Evolutionary conservation across 106 monocot genomes (phyloP).

Genomic region (Vanilla planifolia): DNA sequence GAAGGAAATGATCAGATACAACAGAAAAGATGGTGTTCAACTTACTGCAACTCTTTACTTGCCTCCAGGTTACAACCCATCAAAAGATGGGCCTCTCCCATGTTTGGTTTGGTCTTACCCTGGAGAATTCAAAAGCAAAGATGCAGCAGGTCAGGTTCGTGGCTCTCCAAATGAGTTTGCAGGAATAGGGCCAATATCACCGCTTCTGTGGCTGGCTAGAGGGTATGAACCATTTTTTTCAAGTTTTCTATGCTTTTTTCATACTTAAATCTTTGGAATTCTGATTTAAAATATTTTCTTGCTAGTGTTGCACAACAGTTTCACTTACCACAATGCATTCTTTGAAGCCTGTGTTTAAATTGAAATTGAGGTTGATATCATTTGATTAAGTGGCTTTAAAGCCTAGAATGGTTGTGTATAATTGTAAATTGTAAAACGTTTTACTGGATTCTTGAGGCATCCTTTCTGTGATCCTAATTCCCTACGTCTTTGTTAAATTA

Average conservation of each 20-base stretch:
- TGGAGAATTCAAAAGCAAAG: constrained; percentile 99
- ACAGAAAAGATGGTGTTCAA: constrained; percentile 95
- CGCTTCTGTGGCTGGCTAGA: constrained; percentile 96
- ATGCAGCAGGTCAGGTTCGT: constrained; percentile 98
- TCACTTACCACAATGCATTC: not conserved
- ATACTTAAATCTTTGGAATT: not conserved
- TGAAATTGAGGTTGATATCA: not conserved
- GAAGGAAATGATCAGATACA: constrained; percentile 95
- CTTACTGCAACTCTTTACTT: constrained; percentile 93
- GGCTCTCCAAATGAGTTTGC: constrained; percentile 98
- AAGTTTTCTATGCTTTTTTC: not conserved
- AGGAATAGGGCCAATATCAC: constrained; percentile 86
- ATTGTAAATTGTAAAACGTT: too few relatives aligned
- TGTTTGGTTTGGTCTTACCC: constrained; percentile 97
- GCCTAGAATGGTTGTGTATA: too few relatives aligned
- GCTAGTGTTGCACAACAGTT: too few relatives aligned
- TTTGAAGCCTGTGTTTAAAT: not conserved
- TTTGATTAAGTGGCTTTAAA: too few relatives aligned
- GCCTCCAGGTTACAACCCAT: constrained; percentile 78
- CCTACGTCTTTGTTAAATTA: not conserved
- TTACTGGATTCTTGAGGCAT: too few relatives aligned
- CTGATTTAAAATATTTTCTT: not conserved
- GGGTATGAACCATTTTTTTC: constrained; percentile 51
- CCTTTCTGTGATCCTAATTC: too few relatives aligned
- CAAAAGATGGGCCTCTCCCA: constrained; percentile 80